Conservation (phyloP, 78 protist genomes). For the Anaeramoeba ignava region DNA sequence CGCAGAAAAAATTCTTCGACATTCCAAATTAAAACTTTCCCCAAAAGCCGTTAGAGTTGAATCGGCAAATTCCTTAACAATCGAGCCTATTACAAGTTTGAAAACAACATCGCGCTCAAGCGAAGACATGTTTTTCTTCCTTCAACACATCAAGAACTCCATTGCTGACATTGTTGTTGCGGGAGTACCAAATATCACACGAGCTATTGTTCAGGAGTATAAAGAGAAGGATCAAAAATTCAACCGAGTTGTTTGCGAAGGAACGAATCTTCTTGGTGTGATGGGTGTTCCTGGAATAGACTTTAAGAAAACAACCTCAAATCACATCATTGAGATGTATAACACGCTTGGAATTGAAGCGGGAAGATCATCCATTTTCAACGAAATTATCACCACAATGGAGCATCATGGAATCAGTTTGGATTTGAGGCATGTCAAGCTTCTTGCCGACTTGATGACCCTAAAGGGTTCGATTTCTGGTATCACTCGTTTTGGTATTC, state of each 20-base stretch:
- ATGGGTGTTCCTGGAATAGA: constrained; percentile 35
- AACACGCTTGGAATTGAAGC: constrained; percentile 91
- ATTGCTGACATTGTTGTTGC: neutral
- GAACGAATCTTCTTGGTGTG: neutral
- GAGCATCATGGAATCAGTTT: constrained; percentile 73
- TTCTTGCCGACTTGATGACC: constrained; percentile 94
- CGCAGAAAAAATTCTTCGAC: neutral
- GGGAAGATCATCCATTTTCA: constrained; percentile 76
- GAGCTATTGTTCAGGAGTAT: neutral
- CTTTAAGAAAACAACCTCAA: constrained; percentile 46
- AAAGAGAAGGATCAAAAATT: neutral
- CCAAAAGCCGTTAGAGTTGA: neutral
- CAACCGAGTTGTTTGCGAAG: neutral
- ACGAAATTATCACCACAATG: constrained; percentile 72
- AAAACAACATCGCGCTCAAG: neutral
- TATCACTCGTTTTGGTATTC: constrained; percentile 92
- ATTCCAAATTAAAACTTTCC: neutral
- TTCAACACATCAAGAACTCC: neutral
- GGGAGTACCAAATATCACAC: neutral
- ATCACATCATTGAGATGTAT: constrained; percentile 73
- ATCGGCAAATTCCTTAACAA: neutral
- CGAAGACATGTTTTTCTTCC: neutral
- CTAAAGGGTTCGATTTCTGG: constrained; percentile 87
- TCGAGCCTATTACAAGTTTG: neutral
- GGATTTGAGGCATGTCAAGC: constrained; percentile 76